phyloP scores from a whole-genome alignment of 441 rosid species.

The Gossypium laxum region DNA sequence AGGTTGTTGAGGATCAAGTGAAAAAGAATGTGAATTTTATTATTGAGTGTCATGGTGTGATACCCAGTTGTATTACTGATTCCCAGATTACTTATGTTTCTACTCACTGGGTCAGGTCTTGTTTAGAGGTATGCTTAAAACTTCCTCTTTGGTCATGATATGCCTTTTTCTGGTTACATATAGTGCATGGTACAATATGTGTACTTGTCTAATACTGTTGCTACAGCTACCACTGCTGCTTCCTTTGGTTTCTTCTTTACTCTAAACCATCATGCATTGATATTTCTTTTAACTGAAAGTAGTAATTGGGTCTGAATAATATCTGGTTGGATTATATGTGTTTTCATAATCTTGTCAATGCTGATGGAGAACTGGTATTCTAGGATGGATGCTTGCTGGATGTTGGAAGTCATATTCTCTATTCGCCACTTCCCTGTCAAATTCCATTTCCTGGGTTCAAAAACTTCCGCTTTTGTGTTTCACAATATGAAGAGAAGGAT shows the following conservation, averaged over 20 bases:
- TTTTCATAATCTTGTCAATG: slow-evolving; percentile 17
- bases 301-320: slow-evolving; percentile 3
- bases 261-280: slow-evolving; percentile 10
- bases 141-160: background rate
- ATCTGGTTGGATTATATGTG: background rate
- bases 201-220: slow-evolving; percentile 1
- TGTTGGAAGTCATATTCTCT: slow-evolving; percentile 71
- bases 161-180: background rate
- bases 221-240: background rate
- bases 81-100: slow-evolving; percentile 51
- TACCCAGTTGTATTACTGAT: slow-evolving; percentile 24
- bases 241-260: background rate
- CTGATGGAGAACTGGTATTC: slow-evolving; percentile 31
- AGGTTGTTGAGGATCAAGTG: slow-evolving; percentile 36
- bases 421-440: slow-evolving; percentile 79
- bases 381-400: slow-evolving; percentile 79
- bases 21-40: slow-evolving; percentile 44
- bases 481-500: slow-evolving; percentile 77
- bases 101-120: slow-evolving; percentile 90
- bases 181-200: background rate
- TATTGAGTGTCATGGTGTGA: slow-evolving; percentile 69
- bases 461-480: slow-evolving; percentile 66
- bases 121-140: slow-evolving; percentile 60
- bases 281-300: slow-evolving; percentile 10
- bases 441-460: slow-evolving; percentile 80